These are phyloP conservation scores for Onygenales sp. DNA, from an alignment of 2,329 filamentous ascomycete genomes.

Conservation along the genomic window DNA sequence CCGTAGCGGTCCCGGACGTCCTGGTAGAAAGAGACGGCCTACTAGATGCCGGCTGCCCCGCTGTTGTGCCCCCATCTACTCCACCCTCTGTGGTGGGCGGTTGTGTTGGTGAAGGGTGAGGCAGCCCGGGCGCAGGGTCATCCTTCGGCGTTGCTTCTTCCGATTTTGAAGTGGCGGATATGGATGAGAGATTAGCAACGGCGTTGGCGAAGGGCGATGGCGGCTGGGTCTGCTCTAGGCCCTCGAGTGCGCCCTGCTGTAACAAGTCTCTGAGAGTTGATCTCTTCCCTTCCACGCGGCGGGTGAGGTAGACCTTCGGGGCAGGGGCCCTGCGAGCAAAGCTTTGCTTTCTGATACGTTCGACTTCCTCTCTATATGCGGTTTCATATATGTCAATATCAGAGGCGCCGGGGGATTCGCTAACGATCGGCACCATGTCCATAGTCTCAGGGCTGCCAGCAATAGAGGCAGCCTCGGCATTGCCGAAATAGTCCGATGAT, in stretches of 20 bases:
- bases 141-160: too few relatives aligned
- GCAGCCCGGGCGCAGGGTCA: too few relatives aligned
- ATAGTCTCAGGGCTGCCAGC: not conserved
- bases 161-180: too few relatives aligned
- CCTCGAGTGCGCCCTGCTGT: conserved; percentile 13
- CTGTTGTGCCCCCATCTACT: too few relatives aligned
- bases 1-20: not conserved
- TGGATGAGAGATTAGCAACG: too few relatives aligned
- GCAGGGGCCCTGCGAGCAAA: conserved; percentile 28
- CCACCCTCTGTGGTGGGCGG: too few relatives aligned
- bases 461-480: not conserved
- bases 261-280: conserved; percentile 18
- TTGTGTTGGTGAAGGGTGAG: too few relatives aligned
- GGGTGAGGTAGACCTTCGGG: conserved; percentile 50
- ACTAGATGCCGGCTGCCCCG: not conserved
- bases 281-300: conserved; percentile 38
- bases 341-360: conserved; percentile 52
- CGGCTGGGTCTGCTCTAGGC: too few relatives aligned
- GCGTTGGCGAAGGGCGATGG: too few relatives aligned
- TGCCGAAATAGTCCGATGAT: not conserved
- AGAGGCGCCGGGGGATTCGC: conserved; percentile 74
- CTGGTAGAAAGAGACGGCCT: not conserved
- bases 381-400: conserved; percentile 84
- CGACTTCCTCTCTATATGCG: conserved; percentile 75
- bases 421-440: conserved; percentile 7